phyloP scores from a whole-genome alignment of 2,329 filamentous ascomycete genomes.

The Calcarisporium arbuscula region DNA sequence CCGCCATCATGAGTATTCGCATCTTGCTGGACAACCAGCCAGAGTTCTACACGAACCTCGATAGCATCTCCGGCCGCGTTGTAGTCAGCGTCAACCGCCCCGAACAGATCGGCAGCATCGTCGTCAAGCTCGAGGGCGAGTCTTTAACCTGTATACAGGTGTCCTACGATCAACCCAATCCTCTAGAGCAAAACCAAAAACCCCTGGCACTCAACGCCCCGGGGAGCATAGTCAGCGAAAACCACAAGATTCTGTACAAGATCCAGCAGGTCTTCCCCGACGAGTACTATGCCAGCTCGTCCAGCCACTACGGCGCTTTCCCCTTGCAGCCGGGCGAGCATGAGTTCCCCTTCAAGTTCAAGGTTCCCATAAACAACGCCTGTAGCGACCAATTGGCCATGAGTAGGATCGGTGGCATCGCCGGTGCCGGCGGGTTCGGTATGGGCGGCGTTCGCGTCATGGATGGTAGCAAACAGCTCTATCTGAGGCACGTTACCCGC shows the following conservation, averaged over 20 bases:
- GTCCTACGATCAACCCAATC: conserved; percentile 32
- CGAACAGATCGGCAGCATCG: conserved; percentile 64
- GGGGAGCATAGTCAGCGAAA: conserved; percentile 46
- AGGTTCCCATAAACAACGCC: conserved; percentile 70
- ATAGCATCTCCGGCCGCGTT: conserved; percentile 60
- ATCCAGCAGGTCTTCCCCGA: conserved; percentile 67
- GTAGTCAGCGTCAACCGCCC: conserved; percentile 54
- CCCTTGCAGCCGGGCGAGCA: conserved; percentile 64
- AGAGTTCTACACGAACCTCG: conserved; percentile 74
- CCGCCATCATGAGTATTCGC: conserved; percentile 61
- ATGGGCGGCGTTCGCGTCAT: conserved; percentile 51
- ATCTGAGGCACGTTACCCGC: conserved; percentile 67
- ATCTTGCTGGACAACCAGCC: conserved; percentile 61
- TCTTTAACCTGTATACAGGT: conserved; percentile 58
- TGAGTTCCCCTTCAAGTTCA: conserved; percentile 73
- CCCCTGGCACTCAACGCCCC: too few species aligned
- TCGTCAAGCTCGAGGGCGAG: conserved; percentile 81
- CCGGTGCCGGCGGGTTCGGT: conserved; percentile 48
- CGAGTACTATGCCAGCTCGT: conserved; percentile 34
- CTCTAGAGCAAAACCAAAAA: too few species aligned
- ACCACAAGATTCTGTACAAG: conserved; percentile 70
- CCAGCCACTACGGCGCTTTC: conserved; percentile 40
- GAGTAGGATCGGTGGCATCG: conserved; percentile 47
- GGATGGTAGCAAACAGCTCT: conserved; percentile 56
- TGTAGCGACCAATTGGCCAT: conserved; percentile 52